Percentiles rank a stretch among this genome's conserved stretches.
phyloP scores from a whole-genome alignment of 169 alveolate genomes.

The Eimeria praecox region DNA sequence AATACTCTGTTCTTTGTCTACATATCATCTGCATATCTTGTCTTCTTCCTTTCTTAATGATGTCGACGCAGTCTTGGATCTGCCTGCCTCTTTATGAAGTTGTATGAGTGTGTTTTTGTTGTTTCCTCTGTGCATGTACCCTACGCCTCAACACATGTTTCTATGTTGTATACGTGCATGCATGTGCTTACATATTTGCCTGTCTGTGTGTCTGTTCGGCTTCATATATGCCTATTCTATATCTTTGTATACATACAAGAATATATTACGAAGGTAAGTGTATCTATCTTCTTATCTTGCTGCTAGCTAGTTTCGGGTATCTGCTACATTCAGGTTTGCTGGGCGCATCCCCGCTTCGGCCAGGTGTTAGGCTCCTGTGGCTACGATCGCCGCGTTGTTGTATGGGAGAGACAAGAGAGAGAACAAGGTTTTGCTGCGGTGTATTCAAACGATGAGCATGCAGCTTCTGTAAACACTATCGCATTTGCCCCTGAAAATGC shows the following conservation, averaged over 20 bases:
- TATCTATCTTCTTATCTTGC: no score
- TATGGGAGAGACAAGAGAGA: slow-evolving; percentile 89
- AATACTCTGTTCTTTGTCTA: no score
- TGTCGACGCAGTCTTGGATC: no score
- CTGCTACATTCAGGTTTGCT: slow-evolving; percentile 84
- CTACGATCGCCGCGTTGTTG: slow-evolving; percentile 91
- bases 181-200: not conserved
- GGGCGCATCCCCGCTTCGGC: slow-evolving; percentile 96
- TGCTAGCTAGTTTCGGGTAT: not conserved
- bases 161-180: not conserved
- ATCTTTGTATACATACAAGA: not conserved
- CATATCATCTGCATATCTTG: not conserved
- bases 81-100: no score
- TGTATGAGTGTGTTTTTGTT: no score
- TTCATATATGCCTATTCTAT: not conserved
- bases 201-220: not conserved
- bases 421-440: slow-evolving; percentile 41
- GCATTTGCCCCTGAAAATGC: slow-evolving; percentile 91
- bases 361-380: slow-evolving; percentile 93
- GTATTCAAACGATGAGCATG: slow-evolving; percentile 80
- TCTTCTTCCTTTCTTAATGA: no score
- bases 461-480: slow-evolving; percentile 90
- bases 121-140: not conserved
- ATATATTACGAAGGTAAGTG: no score
- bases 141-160: not conserved